Evolutionary conservation across 2,329 filamentous ascomycete genomes (phyloP).

Genomic region (Gyromitra esculenta): DNA sequence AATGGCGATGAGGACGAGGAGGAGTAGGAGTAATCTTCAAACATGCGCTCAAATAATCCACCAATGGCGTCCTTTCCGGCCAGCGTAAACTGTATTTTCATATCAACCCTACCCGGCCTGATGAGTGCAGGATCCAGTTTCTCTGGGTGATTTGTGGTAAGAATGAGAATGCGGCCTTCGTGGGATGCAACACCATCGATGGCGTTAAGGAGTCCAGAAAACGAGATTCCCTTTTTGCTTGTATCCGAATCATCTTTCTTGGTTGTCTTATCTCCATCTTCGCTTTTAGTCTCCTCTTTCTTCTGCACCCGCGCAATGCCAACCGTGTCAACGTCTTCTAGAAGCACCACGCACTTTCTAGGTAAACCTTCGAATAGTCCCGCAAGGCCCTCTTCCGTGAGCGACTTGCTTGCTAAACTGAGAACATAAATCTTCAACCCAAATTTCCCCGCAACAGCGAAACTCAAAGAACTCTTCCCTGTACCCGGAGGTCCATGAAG

Average conservation of each 20-base stretch:
- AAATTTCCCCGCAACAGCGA: conserved; percentile 73
- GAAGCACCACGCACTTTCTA: conserved; percentile 71
- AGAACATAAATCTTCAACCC: conserved; percentile 74
- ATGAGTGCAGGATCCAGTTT: conserved; percentile 58
- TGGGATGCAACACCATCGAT: conserved; percentile 78
- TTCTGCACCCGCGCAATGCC: conserved; percentile 65
- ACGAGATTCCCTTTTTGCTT: conserved; percentile 73
- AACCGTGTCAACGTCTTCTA: conserved; percentile 76
- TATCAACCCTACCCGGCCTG: conserved; percentile 60
- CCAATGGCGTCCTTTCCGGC: conserved; percentile 75
- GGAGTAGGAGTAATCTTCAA: conserved; percentile 63
- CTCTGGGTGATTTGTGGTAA: conserved; percentile 59
- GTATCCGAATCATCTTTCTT: conserved; percentile 79
- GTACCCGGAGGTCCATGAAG: conserved; percentile 79
- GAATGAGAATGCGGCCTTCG: conserved; percentile 61
- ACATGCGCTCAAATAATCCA: conserved; percentile 72
- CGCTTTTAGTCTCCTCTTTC: conserved; percentile 69
- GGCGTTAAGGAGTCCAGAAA: conserved; percentile 82
- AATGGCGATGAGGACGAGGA: neutral
- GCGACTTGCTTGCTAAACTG: conserved; percentile 68
- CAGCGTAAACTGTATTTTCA: conserved; percentile 70
- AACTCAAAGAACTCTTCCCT: conserved; percentile 77
- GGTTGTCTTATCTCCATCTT: conserved; percentile 63
- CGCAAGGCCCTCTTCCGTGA: conserved; percentile 72
- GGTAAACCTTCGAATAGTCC: conserved; percentile 71